Evolutionary conservation across 2,329 filamentous ascomycete genomes (phyloP).

Genomic region (Aspergillus tanneri): DNA sequence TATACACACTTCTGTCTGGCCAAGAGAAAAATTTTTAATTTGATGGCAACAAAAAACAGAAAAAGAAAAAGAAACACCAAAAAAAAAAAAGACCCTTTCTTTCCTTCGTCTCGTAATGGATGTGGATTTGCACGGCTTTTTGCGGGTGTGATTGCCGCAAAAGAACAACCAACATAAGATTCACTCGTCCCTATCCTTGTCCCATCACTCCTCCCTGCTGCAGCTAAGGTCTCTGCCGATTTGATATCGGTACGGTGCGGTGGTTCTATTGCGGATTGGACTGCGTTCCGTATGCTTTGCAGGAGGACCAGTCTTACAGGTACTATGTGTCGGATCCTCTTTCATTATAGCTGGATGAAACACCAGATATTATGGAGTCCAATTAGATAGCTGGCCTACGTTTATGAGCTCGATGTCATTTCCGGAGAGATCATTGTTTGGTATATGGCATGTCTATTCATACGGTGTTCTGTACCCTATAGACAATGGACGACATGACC

Average conservation of each 20-base stretch:
- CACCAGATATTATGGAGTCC: not conserved
- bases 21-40: slow-evolving; percentile 45
- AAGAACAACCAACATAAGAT: not conserved
- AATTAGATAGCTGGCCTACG: not conserved
- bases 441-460: not conserved
- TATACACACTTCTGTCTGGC: slow-evolving; percentile 75
- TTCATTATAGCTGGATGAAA: slow-evolving; percentile 1
- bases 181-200: not conserved
- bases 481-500: not conserved
- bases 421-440: not conserved
- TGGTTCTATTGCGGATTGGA: not conserved
- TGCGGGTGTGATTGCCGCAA: slow-evolving; percentile 2
- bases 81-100: slow-evolving; percentile 11
- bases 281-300: slow-evolving; percentile 2
- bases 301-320: no score
- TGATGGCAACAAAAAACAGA: not conserved
- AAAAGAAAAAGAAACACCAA: slow-evolving; percentile 1
- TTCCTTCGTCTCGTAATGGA: not conserved
- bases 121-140: not conserved
- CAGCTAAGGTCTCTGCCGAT: not conserved
- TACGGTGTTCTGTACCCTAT: not conserved
- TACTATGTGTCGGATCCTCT: not conserved
- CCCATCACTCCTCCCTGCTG: not conserved
- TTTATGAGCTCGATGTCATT: not conserved
- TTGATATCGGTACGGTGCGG: not conserved